Base-by-base conservation (phyloP, 805 yeast species). In the Sungouiella thailandica region DNA sequence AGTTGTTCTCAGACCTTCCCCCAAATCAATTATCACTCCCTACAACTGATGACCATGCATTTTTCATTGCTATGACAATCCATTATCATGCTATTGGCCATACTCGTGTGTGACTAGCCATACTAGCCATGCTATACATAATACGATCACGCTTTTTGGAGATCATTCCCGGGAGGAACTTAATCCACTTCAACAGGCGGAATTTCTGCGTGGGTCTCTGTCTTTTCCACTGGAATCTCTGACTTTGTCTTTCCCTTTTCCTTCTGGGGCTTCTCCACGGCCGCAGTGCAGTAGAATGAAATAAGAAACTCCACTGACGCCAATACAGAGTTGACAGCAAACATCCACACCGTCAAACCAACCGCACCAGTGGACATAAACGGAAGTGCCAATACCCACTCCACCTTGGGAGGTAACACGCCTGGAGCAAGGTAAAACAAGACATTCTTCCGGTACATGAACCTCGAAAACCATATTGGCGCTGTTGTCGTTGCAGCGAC, bases 331-430 rank as follows among this genome's bases (percentile, higher is more conserved):
- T 59, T 61, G 9, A 56, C 52, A 5, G 69, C 58, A 46, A 66
- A 72, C 56, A 73, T 65, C 84, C 82, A 77, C 4, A 68, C 58
- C 5, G 75, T 65, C 28, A 76, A 68, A 1, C 86, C 83, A 13
- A 82, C 64, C 0, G 82, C 70, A 9, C 87, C 86, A 13, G 58
- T 52, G 1, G 74, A 71, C n/a, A 80, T 71, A 32, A 76, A 72
- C 1, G 89, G 87, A 29, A 82, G 59, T n/a, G 83, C 71, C 31
- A 83, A 53, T 2, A 68, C 34, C 70, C 80, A 74, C 40, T 78
- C 76, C 7, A 79, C 51, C 22, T 59, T 54, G 34, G 58, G 40
- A 0, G 93, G 94, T 23, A 83, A 64, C 14, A 69, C 58, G 1
- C 76, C 74, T 11, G 54, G 46, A 0, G 88, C 86, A 7, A 84